These are phyloP conservation scores for Drosera spatulata DNA, from an alignment of 179 eudicot species.

Conservation along the genomic window DNA sequence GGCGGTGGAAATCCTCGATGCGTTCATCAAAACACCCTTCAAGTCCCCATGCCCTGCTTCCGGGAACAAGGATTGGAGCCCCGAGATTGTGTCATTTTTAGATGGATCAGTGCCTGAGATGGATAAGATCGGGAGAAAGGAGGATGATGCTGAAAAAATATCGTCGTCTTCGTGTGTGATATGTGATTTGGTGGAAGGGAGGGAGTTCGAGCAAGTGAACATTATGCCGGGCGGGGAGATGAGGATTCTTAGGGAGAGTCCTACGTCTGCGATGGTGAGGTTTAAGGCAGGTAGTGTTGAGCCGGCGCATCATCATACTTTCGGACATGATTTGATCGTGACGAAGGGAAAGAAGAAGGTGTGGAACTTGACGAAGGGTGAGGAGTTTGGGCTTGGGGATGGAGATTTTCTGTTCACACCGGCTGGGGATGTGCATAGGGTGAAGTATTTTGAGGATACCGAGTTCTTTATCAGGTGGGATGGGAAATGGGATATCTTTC, in stretches of 20 bases:
- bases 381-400: conserved; percentile 34
- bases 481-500: conserved; percentile 75
- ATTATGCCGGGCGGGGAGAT: conserved; percentile 73
- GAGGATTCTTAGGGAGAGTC: conserved; percentile 68
- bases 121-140: conserved; percentile 37
- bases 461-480: conserved; percentile 94
- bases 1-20: conserved; percentile 50
- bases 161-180: conserved; percentile 22
- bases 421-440: conserved; percentile 78
- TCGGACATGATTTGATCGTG: conserved; percentile 82
- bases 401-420: conserved; percentile 88
- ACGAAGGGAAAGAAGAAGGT: conserved; percentile 71
- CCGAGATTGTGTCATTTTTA: conserved; percentile 43
- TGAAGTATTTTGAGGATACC: conserved; percentile 75
- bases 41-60: conserved; percentile 83
- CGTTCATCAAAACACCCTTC: conserved; percentile 61
- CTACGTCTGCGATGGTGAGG: conserved; percentile 68
- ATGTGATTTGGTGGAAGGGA: conserved; percentile 40
- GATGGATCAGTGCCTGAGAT: conserved; percentile 44
- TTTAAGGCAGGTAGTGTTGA: conserved; percentile 77
- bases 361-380: conserved; percentile 73
- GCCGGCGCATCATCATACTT: conserved; percentile 83
- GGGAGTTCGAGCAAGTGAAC: conserved; percentile 56
- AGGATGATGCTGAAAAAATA: neutral
- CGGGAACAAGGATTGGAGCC: conserved; percentile 48